phyloP scores from a whole-genome alignment of 371 early-diverging fungal genomes.

The Mucor velutinosus region DNA sequence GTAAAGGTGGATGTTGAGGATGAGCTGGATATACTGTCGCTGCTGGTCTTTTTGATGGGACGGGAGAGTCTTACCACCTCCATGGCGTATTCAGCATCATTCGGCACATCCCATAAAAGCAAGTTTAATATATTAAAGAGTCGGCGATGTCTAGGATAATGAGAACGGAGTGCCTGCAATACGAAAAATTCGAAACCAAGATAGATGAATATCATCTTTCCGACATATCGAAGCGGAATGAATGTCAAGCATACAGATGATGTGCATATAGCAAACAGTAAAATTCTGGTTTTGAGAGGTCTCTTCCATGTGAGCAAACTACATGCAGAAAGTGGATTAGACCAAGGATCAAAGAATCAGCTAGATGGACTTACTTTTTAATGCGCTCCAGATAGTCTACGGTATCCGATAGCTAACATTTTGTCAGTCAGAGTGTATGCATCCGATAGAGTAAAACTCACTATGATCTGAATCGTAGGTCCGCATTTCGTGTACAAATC shows the following conservation, averaged over 20 bases:
- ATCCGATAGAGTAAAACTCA: slow-evolving; percentile 4
- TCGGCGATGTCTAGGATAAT: slow-evolving; percentile 47
- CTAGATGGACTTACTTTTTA: slow-evolving; percentile 27
- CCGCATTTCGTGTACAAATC: slow-evolving; percentile 38
- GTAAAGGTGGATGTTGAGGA: neutral
- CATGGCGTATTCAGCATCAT: slow-evolving; percentile 51
- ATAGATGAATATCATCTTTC: slow-evolving; percentile 27
- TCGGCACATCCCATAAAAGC: slow-evolving; percentile 49
- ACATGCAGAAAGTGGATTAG: neutral
- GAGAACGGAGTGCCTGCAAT: slow-evolving; percentile 41
- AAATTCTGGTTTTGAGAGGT: slow-evolving; percentile 33
- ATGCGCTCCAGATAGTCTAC: slow-evolving; percentile 42
- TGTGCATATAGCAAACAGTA: slow-evolving; percentile 13
- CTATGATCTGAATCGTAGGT: slow-evolving; percentile 36
- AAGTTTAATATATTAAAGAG: slow-evolving; percentile 47
- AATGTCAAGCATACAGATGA: slow-evolving; percentile 10
- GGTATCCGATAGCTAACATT: slow-evolving; percentile 30
- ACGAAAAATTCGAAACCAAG: slow-evolving; percentile 52
- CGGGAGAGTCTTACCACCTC: slow-evolving; percentile 32
- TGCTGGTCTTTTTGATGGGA: neutral
- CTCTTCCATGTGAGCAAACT: slow-evolving; percentile 49
- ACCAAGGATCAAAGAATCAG: neutral
- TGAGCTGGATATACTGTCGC: neutral
- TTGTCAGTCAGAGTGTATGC: neutral
- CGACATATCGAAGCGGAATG: slow-evolving; percentile 27